Conservation (phyloP, 2,329 filamentous ascomycete genomes). For the Aureobasidium lini region DNA sequence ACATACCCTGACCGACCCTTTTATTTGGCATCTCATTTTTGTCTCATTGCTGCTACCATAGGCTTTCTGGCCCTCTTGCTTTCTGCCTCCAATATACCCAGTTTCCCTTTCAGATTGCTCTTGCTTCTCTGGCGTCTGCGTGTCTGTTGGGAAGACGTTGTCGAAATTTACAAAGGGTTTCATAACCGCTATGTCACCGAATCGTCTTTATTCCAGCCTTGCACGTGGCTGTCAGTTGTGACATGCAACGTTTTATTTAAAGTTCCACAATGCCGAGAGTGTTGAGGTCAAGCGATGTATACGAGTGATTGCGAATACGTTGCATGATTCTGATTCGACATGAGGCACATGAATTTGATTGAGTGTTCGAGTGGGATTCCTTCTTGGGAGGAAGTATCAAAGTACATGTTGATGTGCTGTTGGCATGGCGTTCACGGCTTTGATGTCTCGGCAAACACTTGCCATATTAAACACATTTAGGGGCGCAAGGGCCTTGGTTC, state of each 20-base stretch:
- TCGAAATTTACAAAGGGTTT: not conserved
- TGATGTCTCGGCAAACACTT: not conserved
- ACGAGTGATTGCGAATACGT: not conserved
- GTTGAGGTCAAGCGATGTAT: not conserved
- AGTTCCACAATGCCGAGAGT: not conserved
- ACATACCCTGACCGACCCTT: conserved; percentile 3
- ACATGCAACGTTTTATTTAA: conserved; percentile 3
- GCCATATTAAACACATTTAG: not conserved
- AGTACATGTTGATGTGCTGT: not conserved
- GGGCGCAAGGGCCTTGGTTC: not conserved
- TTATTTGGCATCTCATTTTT: not conserved
- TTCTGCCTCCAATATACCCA: conserved; percentile 3
- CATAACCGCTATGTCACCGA: not conserved
- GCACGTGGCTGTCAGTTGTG: not conserved
- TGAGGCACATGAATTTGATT: not conserved
- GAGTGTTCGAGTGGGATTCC: not conserved
- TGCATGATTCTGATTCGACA: not conserved
- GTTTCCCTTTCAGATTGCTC: not conserved
- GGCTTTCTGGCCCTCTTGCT: not conserved
- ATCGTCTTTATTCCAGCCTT: not conserved
- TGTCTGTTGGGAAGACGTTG: not conserved
- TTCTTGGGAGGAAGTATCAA: not conserved
- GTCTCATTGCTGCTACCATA: not conserved
- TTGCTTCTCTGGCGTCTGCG: not conserved
- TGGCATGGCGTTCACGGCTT: not conserved